Percentiles rank a stretch among this genome's conserved stretches.
phyloP scores from a whole-genome alignment of 75 land plant genomes.

The Picea glauca region DNA sequence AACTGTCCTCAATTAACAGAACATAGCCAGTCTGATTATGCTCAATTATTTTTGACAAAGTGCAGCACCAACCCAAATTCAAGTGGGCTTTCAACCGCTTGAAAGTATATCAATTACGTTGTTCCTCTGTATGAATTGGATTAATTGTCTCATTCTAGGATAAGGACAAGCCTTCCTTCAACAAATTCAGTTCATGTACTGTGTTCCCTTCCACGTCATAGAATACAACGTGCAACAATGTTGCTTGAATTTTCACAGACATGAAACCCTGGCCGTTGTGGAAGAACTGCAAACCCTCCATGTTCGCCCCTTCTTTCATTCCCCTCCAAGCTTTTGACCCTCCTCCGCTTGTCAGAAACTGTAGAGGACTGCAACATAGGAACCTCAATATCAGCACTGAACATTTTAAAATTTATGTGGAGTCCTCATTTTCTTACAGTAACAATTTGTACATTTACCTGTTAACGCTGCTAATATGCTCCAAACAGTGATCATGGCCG shows the following conservation, averaged over 20 bases:
- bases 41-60: no score
- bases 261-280: constrained; percentile 95
- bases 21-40: no score
- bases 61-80: no score
- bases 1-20: no score
- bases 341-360: constrained; percentile 85
- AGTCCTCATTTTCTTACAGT: no score
- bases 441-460: constrained; percentile 35
- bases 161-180: background rate
- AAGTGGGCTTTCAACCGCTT: no score
- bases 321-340: constrained; percentile 96
- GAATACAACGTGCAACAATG: constrained; percentile 22
- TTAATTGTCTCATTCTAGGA: no score
- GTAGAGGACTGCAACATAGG: constrained; percentile 42
- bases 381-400: no score
- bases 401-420: no score
- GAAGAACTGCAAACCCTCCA: constrained; percentile 50
- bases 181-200: background rate
- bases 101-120: no score
- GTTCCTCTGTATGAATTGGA: no score
- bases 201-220: constrained; percentile 64
- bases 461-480: constrained; percentile 66
- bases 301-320: constrained; percentile 13
- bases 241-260: constrained; percentile 42
- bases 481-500: constrained; percentile 96